phyloP scores from a whole-genome alignment of 768 basidiomycete species.

The Cystofilobasidium capitatum region DNA sequence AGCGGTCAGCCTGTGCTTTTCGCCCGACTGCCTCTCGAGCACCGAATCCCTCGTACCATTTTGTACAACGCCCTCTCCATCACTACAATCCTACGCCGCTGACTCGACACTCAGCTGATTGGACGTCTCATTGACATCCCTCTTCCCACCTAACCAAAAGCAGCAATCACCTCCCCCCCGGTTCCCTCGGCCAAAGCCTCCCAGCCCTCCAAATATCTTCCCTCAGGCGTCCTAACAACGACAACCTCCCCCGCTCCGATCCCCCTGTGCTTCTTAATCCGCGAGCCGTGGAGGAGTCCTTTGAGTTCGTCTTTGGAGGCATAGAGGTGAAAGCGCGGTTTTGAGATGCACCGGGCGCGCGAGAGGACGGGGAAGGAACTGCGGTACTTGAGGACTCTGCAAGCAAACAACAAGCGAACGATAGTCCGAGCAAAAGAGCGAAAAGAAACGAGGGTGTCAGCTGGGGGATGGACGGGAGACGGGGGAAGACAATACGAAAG shows the following conservation, averaged over 20 bases:
- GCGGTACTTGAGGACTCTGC: conserved; percentile 71
- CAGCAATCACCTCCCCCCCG: conserved; percentile 64
- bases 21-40: too few species aligned
- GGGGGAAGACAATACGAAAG: neutral
- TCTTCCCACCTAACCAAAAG: neutral
- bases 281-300: conserved; percentile 66
- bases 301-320: conserved; percentile 65
- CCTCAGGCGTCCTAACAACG: conserved; percentile 57
- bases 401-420: conserved; percentile 49
- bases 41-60: too few species aligned
- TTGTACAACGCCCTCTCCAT: too few species aligned
- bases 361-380: conserved; percentile 75
- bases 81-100: too few species aligned
- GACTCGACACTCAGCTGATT: too few species aligned
- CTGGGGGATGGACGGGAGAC: neutral
- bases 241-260: conserved; percentile 88
- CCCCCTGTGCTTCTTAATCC: conserved; percentile 70
- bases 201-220: conserved; percentile 73
- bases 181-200: conserved; percentile 73
- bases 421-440: conserved; percentile 47
- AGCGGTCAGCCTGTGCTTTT: too few species aligned
- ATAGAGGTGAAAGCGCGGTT: conserved; percentile 68
- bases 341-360: conserved; percentile 70
- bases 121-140: neutral
- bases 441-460: neutral